Conservation (phyloP, 1,139 yeast species). For the Pichia sp. region DNA sequence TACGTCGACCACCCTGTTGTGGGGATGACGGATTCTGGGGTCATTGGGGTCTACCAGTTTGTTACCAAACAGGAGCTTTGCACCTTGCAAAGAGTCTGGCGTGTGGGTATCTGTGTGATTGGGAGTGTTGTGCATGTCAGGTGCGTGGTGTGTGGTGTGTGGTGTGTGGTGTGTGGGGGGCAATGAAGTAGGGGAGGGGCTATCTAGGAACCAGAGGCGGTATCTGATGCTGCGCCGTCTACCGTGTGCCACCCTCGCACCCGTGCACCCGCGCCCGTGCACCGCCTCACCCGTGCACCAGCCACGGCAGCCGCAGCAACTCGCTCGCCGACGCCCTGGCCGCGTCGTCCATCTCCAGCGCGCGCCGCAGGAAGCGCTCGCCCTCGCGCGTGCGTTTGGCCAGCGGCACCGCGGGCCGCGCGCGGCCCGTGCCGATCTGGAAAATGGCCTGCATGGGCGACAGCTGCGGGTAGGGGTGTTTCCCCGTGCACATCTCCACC, state of each 20-base stretch:
- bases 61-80: slow-evolving; percentile 9
- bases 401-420: slow-evolving; percentile 64
- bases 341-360: not conserved
- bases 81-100: slow-evolving; percentile 1
- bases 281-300: not conserved
- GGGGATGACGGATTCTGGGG: slow-evolving; percentile 9
- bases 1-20: not conserved
- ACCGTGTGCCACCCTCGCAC: too few relatives aligned
- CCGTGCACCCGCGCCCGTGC: not conserved
- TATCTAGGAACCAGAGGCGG: too few relatives aligned
- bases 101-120: too few relatives aligned
- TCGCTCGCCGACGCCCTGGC: not conserved
- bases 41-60: slow-evolving; percentile 11
- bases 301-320: not conserved
- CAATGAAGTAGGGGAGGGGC: too few relatives aligned
- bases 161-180: too few relatives aligned
- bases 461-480: slow-evolving; percentile 89
- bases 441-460: slow-evolving; percentile 96
- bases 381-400: slow-evolving; percentile 45
- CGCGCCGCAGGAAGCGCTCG: slow-evolving; percentile 36
- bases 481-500: slow-evolving; percentile 91
- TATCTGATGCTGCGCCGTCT: too few relatives aligned
- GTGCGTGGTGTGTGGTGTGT: too few relatives aligned
- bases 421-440: slow-evolving; percentile 72
- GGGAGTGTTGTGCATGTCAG: not conserved